Evolutionary conservation across 495 filamentous ascomycete species (phyloP).

Genomic region (Xylaria venustula): DNA sequence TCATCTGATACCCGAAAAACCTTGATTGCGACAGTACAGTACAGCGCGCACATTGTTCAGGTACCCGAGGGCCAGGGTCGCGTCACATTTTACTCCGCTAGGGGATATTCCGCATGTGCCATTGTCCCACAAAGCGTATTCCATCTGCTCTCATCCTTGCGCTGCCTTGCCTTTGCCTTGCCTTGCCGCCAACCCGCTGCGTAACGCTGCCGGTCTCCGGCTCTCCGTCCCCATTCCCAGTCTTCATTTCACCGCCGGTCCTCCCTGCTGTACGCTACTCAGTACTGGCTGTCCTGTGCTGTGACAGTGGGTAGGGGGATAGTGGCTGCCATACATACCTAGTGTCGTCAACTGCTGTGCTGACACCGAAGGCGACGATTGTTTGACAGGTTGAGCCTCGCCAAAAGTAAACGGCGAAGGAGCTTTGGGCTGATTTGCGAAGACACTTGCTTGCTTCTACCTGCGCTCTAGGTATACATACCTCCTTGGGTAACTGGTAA

Average conservation of each 20-base stretch:
- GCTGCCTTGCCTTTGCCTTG: constrained; percentile 4
- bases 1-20: background rate
- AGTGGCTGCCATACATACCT: no score
- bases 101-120: constrained; percentile 7
- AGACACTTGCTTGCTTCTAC: background rate
- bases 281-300: background rate
- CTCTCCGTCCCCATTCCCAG: background rate
- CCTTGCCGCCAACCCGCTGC: background rate
- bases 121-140: constrained; percentile 13
- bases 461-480: no score
- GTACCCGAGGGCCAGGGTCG: constrained; percentile 8
- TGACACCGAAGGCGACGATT: no score
- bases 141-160: constrained; percentile 6
- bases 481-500: no score
- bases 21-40: background rate
- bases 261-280: background rate
- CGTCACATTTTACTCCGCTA: constrained; percentile 13
- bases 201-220: constrained; percentile 9
- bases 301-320: no score
- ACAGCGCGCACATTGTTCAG: background rate
- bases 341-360: no score
- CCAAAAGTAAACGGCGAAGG: background rate
- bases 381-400: no score
- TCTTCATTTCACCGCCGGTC: background rate
- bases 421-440: background rate